Percentiles rank a stretch among this genome's conserved stretches.
Evolutionary conservation across 345 rosid species (phyloP).

Genomic region (Brassica cretica): DNA sequence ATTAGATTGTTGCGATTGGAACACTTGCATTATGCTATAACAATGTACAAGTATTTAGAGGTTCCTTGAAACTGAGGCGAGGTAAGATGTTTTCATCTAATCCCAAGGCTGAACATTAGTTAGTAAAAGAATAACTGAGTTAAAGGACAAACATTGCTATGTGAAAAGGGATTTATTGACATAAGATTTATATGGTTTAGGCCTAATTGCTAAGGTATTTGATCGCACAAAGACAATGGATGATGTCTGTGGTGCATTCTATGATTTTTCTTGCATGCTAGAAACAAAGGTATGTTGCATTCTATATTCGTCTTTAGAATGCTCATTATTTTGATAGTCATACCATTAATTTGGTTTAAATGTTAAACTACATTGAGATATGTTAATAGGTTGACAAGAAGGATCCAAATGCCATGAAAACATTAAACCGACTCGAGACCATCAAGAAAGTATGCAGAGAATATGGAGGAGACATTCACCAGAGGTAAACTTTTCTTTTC

Average conservation of each 20-base stretch:
- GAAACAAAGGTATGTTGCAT: neutral
- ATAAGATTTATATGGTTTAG: conserved; percentile 31
- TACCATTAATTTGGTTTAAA: neutral
- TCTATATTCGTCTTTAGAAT: neutral
- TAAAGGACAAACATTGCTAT: neutral
- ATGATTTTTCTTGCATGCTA: conserved; percentile 48
- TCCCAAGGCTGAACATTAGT: neutral
- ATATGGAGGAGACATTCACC: conserved; percentile 48
- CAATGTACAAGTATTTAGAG: conserved; percentile 86
- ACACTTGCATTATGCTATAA: conserved; percentile 81
- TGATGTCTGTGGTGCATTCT: conserved; percentile 83
- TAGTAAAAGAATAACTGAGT: neutral
- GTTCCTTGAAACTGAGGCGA: conserved; percentile 82
- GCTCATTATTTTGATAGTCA: neutral
- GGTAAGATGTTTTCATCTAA: conserved; percentile 48
- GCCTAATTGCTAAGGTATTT: conserved; percentile 79
- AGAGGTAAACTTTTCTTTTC: conserved; percentile 43
- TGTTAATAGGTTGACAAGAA: conserved; percentile 51
- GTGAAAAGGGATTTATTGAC: neutral
- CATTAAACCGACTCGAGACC: conserved; percentile 57
- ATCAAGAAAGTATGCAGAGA: conserved; percentile 59
- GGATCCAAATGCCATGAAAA: conserved; percentile 68
- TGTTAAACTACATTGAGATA: neutral
- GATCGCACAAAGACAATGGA: conserved; percentile 70
- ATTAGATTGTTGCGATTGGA: conserved; percentile 87